These are phyloP conservation scores for Manihot esculenta DNA, from an alignment of 441 rosid species.

Conservation along the genomic window DNA sequence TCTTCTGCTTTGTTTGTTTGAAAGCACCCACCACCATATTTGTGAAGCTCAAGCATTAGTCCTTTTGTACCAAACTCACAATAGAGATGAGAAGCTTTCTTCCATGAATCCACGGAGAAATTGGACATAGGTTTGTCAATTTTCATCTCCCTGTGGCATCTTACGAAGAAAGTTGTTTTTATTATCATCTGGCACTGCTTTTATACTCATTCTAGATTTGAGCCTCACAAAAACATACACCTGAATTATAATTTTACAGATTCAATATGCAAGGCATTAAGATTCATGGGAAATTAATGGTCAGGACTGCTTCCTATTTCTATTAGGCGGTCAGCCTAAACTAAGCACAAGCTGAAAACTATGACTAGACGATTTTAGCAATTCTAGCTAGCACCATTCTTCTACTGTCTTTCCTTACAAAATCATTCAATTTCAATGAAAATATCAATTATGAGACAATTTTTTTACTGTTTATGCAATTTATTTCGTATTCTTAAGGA, in stretches of 20 bases:
- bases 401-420: too few species aligned
- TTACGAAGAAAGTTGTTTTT: conserved; percentile 45
- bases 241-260: conserved; percentile 32
- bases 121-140: conserved; percentile 45
- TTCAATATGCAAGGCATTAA: background rate
- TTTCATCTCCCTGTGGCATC: conserved; percentile 75
- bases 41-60: conserved; percentile 50
- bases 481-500: background rate
- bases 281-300: too few species aligned
- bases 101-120: conserved; percentile 54
- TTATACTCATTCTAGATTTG: conserved; percentile 26
- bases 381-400: too few species aligned
- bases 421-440: too few species aligned
- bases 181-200: conserved; percentile 26
- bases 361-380: background rate
- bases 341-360: background rate
- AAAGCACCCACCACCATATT: conserved; percentile 42
- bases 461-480: too few species aligned
- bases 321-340: background rate
- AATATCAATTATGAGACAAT: too few species aligned
- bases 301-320: too few species aligned
- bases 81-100: conserved; percentile 61
- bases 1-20: conserved; percentile 41
- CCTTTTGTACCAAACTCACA: conserved; percentile 86
- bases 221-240: conserved; percentile 57